Evolutionary conservation across 2,329 filamentous ascomycete genomes (phyloP), one percentile per base, ranked within the genome.

Genomic region (Hawksworthiomyces lignivorus): DNA sequence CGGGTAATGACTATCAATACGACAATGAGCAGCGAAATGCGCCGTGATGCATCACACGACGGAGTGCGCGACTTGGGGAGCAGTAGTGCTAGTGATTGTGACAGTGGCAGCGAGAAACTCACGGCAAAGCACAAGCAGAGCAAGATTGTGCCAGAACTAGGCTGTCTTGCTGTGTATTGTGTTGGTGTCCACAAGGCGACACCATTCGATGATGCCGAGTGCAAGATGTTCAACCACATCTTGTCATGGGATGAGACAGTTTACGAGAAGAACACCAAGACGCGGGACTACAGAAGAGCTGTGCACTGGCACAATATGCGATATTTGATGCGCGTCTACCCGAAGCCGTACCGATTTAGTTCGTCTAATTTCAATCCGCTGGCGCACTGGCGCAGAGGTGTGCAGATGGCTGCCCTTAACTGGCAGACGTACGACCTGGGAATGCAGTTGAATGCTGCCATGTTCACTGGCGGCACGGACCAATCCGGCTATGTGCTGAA

Each of bases 381-480:
- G 49, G 81, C 83, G 48, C 94, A 92, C 59, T 98, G 92, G 92
- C 82, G 90, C 39, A 82, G 87, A 32, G 92, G 92, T 24, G 92
- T 96, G 15, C 92, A 98, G 63, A 97, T 98, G 90, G 88, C 85
- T 12, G 92, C 92, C 1, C 72, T 97, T 48, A 98, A 98, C 64
- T 97, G 92, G 90, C 92, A 98, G 64, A 97, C 89, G 0, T 96
- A 94, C 56, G 92, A 97, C 57, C 73, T 94, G 15, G 87, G 89
- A 34, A 92, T 96, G 77, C 90, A 97, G 58, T 75, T 97, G 61
- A 97, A 97, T 59, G 85, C 92, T 52, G 92, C 92, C 56, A 97
- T 98, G 92, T 98, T 96, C 58, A 84, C 88, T 35, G 86, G 87
- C 44, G 87, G 87, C 32, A 82, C 76, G 11, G 92, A 96, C 63